Percentiles rank a stretch among this genome's conserved stretches.
These are phyloP conservation scores for Durotheca rogersii DNA, from an alignment of 495 filamentous ascomycete genomes.

Conservation along the genomic window DNA sequence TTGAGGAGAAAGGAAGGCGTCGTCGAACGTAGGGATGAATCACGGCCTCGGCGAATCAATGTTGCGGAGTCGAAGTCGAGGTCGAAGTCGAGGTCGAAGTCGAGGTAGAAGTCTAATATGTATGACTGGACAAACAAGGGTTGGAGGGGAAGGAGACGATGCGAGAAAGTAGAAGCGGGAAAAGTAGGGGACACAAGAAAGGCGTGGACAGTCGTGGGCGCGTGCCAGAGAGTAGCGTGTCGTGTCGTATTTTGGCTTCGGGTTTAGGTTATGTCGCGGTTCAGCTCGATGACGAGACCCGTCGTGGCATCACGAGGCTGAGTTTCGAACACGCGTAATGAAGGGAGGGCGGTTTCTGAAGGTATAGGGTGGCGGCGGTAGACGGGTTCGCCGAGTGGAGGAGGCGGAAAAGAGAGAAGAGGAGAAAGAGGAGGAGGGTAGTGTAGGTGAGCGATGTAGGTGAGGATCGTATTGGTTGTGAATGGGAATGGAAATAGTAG, in stretches of 20 bases:
- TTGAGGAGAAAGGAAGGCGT: not conserved
- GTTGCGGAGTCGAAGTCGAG: constrained; percentile 4
- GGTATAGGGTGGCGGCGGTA: no score
- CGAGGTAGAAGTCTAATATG: constrained; percentile 6
- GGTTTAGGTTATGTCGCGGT: not conserved
- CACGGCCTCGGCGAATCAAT: not conserved
- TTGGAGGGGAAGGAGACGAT: not conserved
- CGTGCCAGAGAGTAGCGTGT: not conserved
- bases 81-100: not conserved
- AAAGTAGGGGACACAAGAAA: no score
- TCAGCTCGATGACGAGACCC: not conserved
- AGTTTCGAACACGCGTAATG: not conserved
- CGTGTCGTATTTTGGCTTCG: not conserved
- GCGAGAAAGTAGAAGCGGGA: no score
- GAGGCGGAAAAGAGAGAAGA: not conserved
- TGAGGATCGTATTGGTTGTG: not conserved
- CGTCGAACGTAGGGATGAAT: not conserved
- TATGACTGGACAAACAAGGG: not conserved
- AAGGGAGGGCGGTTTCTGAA: not conserved
- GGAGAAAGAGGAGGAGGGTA: not conserved
- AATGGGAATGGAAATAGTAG: not conserved
- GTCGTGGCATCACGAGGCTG: not conserved
- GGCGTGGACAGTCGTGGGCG: not conserved
- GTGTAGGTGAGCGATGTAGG: not conserved
- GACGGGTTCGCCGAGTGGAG: not conserved